A percentile compares a stretch with the other conserved stretches of the same genome.
Conservation (phyloP, 1,139 yeast species). For the Hemisphaericaspora lyxosophila region DNA sequence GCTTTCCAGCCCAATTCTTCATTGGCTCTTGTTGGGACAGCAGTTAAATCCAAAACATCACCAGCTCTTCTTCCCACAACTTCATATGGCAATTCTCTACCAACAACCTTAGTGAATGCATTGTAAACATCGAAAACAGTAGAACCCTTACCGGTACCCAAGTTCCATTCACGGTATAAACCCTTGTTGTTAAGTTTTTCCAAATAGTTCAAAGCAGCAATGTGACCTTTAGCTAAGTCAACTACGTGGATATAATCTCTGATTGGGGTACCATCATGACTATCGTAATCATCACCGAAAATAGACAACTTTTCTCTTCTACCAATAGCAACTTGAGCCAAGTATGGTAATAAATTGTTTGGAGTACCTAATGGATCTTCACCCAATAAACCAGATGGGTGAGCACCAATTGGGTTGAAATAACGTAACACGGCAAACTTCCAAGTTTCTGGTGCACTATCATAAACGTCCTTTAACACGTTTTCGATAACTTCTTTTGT, state of each 20-base stretch:
- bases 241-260: conserved; percentile 82
- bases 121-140: conserved; percentile 73
- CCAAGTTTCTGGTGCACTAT: conserved; percentile 46
- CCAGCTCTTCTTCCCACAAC: conserved; percentile 72
- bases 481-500: conserved; percentile 69
- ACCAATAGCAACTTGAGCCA: conserved; percentile 78
- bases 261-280: conserved; percentile 79
- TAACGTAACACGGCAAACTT: conserved; percentile 69
- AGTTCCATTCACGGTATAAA: conserved; percentile 74
- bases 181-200: conserved; percentile 45
- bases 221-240: conserved; percentile 79
- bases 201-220: conserved; percentile 67
- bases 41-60: conserved; percentile 75
- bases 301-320: conserved; percentile 63
- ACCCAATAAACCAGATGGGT: conserved; percentile 76
- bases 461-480: conserved; percentile 56
- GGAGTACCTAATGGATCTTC: conserved; percentile 82
- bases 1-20: conserved; percentile 68
- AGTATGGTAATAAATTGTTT: conserved; percentile 70
- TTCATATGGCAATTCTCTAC: conserved; percentile 63
- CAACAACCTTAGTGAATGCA: conserved; percentile 70
- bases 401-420: conserved; percentile 85
- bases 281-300: conserved; percentile 67
- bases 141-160: conserved; percentile 78
- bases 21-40: conserved; percentile 67